Evolutionary conservation across 768 basidiomycete species (phyloP), one percentile per base, ranked within the genome.

Genomic region (Holtermanniella nyarrowii): DNA sequence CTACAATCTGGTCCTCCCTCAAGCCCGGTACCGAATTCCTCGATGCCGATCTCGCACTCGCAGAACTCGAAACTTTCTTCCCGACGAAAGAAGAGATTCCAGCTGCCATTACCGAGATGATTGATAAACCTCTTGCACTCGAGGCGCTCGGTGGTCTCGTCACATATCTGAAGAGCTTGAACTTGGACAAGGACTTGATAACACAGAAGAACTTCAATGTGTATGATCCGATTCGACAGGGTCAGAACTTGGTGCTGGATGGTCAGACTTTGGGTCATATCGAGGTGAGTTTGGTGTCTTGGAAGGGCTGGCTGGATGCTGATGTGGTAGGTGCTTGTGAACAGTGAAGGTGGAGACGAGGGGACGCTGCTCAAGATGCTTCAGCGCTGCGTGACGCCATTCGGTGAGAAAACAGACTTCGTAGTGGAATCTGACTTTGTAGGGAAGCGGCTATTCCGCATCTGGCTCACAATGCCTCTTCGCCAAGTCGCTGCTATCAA

Each of bases 121-220:
- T 78, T 46, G 75, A 77, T 14, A 82, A 79, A 40, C 74, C 27
- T 68, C 74, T 50, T 1, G 84, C 89, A 0, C 84, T 96, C 50
- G 82, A 86, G 60, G 85, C 93, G 0, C 73, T 99, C 16, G 95
- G 95, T 0, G 81, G 82, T 1, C 85, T 96, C 85, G 81, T 93
- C 41, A 96, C 88, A 86, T 89, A 71, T 52, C 79, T 97, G 13
- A 82, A 85, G 31, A 86, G 88, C 55, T 78, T 99, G 39, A 97
- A 97, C 65, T 88, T 97, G 56, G 93, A 91, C 74, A 86, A 88
- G 66, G 91, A 96, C 57, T 82, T 99, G 50, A 71, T 99, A 63
- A 86, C 83, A 49, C 90, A 95, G 84, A 85, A 82, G 74, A 97
- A 97, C 67, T 99, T 99, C 78, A 91, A 96, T 60, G 77, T 95